phyloP scores from a whole-genome alignment of 495 filamentous ascomycete species.

The Lentithecium fluviatile region DNA sequence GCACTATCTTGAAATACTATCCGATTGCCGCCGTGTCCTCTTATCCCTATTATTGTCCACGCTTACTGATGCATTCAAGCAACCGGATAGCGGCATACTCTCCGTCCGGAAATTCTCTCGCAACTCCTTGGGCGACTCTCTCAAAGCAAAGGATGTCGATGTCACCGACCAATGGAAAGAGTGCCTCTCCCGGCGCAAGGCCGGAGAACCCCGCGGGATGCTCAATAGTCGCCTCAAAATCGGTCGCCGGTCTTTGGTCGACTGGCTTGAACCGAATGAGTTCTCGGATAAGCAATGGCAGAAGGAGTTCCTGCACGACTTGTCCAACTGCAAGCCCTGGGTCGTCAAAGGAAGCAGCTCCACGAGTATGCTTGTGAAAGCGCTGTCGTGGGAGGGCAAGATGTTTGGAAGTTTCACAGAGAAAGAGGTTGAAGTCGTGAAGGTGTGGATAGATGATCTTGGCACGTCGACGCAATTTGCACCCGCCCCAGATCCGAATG shows the following conservation, averaged over 20 bases:
- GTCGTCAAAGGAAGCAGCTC: not conserved
- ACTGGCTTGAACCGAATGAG: not conserved
- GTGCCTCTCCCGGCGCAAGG: too few species aligned
- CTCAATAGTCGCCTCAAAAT: not conserved
- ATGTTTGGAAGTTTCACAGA: conserved; percentile 1
- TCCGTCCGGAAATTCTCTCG: too few species aligned
- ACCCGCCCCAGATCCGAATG: too few species aligned
- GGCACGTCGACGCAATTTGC: too few species aligned
- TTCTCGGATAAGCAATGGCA: not conserved
- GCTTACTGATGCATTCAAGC: too few species aligned
- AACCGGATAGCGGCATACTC: too few species aligned
- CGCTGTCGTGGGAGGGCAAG: not conserved
- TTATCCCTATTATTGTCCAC: too few species aligned
- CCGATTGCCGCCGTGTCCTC: too few species aligned
- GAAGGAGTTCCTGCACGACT: not conserved
- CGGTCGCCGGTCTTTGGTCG: not conserved
- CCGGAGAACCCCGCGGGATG: too few species aligned
- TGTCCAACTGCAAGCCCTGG: not conserved
- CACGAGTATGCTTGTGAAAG: not conserved
- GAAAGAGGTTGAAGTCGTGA: not conserved
- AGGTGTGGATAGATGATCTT: not conserved
- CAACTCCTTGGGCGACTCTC: too few species aligned
- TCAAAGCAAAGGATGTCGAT: too few species aligned
- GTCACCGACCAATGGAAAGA: too few species aligned
- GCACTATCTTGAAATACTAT: not conserved